A percentile compares a stretch with the other conserved stretches of the same genome.
Conservation (phyloP, 2,329 filamentous ascomycete species). For the Ophiostoma tasmaniense region DNA sequence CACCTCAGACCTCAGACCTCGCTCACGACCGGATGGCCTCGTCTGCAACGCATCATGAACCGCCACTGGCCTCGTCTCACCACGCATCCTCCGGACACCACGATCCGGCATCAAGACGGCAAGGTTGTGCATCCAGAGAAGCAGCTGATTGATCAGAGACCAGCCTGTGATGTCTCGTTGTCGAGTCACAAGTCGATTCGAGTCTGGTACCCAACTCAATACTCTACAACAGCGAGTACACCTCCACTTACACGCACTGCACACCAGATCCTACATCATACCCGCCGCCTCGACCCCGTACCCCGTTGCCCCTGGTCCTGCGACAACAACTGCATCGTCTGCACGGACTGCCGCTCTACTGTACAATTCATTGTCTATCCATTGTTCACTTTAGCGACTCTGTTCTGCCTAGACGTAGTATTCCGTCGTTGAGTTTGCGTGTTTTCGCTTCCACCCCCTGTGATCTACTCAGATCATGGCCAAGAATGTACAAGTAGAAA, state of each 20-base stretch:
- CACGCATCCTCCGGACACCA: not conserved
- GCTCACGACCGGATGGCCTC: not conserved
- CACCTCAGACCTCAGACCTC: too few relatives aligned
- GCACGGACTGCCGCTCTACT: constrained; percentile 14
- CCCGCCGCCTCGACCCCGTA: not conserved
- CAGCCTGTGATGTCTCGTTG: not conserved
- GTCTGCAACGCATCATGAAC: not conserved
- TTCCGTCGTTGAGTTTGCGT: not conserved
- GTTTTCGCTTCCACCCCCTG: not conserved
- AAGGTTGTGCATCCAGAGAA: not conserved
- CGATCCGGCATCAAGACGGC: not conserved
- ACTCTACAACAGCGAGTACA: not conserved
- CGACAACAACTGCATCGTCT: constrained; percentile 12
- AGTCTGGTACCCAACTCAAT: not conserved
- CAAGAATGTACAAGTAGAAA: too few relatives aligned
- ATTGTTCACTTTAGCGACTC: not conserved
- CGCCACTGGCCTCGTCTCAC: not conserved
- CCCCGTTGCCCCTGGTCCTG: constrained; percentile 3
- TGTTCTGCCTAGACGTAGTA: not conserved
- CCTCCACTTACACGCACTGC: not conserved
- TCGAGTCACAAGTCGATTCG: not conserved
- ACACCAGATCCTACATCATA: not conserved
- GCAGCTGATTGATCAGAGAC: not conserved
- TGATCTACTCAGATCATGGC: not conserved
- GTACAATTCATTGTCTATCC: not conserved